Conservation (phyloP, 371 early-diverging fungal genomes). For the Mortierella sp. region DNA sequence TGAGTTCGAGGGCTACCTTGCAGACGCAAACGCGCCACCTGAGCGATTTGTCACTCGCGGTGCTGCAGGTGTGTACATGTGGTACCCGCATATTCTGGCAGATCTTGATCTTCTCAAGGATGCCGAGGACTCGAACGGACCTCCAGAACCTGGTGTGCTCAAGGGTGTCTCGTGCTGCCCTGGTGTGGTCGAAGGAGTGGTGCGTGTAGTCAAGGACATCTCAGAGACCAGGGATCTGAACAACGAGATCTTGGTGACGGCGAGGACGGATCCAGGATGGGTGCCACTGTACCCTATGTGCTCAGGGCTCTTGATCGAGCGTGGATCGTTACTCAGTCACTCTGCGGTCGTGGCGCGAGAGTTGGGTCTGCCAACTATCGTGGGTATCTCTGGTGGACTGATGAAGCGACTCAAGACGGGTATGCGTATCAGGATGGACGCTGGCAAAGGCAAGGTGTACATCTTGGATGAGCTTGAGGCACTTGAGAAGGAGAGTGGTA, state of each 20-base stretch:
- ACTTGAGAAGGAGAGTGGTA: constrained; percentile 30
- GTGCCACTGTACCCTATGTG: constrained; percentile 54
- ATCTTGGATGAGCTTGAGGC: constrained; percentile 53
- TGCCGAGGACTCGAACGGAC: constrained; percentile 44
- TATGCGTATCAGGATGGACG: constrained; percentile 51
- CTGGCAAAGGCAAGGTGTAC: constrained; percentile 51
- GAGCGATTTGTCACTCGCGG: constrained; percentile 51
- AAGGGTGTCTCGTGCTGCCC: constrained; percentile 55
- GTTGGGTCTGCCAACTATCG: constrained; percentile 52
- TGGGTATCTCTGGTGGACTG: constrained; percentile 53
- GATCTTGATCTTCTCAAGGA: constrained; percentile 53
- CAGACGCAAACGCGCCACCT: constrained; percentile 47
- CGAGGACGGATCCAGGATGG: constrained; percentile 56
- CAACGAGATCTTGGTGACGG: constrained; percentile 53
- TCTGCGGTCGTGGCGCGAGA: constrained; percentile 55
- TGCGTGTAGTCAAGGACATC: constrained; percentile 52
- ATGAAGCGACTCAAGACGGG: constrained; percentile 52
- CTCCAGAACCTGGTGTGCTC: constrained; percentile 51
- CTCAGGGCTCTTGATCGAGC: constrained; percentile 53
- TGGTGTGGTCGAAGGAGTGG: constrained; percentile 46
- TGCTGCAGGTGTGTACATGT: constrained; percentile 52
- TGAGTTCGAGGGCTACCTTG: constrained; percentile 42
- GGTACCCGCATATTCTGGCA: constrained; percentile 53
- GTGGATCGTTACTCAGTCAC: constrained; percentile 53
- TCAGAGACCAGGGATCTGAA: constrained; percentile 40